Base-by-base conservation (phyloP, 345 rosid genomes). In the Ceriops decandra region DNA sequence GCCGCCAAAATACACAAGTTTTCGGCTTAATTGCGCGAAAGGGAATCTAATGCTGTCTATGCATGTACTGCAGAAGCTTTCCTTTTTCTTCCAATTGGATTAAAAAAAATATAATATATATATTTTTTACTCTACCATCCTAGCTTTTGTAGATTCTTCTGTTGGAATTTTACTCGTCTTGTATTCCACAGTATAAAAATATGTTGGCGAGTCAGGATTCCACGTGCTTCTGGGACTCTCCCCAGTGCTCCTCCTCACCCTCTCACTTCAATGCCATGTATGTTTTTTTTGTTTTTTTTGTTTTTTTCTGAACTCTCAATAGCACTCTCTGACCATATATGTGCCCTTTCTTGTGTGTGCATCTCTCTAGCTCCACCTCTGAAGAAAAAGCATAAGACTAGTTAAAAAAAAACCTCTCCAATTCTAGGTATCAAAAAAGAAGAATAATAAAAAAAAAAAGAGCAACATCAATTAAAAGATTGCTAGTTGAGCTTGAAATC, bases 191-290 rank as follows among this genome's bases (percentile, higher is more conserved):
- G 46, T 10, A 64, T 59, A 70, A 60, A 51, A 15, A 35, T 11
- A 38, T 36, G 49, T 20, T 1, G 74, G 59, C 6, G 59, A 80
- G 85, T 82, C 90, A 86, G 61, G 49, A 53, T 20, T 70, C 79
- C 72, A 73, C 77, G 77, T 73, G 77, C 72, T 67, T 67, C 63
- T 67, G 77, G 68, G 77, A 67, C 72, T 63, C 68, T 62, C 68
- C 33, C 7, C 52, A 63, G 60, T 51, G 64, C 76, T 74, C 72
- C 68, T 30, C 74, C 35, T 13, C n/a, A n/a, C 69, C 13, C 24
- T 60, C 69, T n/a, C 52, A 13, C 76, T 75, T 70, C 70, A 52
- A 62, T 72, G 58, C 76, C 47, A 62, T 42, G 35, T 3, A 3
- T 28, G 2, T 28, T 28, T 28, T 28, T 28, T 28, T 28, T 1